These are phyloP conservation scores for Neofusicoccum sp. DNA, from an alignment of 2,329 filamentous ascomycete genomes.

Conservation along the genomic window DNA sequence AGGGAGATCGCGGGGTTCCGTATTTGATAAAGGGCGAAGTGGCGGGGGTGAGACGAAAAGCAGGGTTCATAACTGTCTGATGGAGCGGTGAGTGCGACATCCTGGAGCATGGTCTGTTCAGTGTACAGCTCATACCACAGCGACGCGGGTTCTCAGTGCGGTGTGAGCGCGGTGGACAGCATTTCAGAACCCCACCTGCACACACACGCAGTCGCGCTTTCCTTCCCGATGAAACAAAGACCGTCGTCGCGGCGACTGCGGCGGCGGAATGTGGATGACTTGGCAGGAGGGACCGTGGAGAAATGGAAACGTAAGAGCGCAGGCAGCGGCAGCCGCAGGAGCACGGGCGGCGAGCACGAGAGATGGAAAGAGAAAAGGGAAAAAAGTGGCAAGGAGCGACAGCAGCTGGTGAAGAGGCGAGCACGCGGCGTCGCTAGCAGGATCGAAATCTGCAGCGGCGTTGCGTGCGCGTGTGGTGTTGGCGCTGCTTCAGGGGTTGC, in stretches of 20 bases:
- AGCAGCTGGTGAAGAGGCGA: neutral
- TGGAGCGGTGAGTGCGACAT: conserved; percentile 18
- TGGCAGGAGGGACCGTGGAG: neutral
- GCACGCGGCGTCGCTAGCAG: neutral
- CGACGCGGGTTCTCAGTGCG: conserved; percentile 13
- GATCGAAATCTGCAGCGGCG: neutral
- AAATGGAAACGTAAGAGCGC: conserved; percentile 4
- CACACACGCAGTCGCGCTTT: neutral
- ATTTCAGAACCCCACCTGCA: conserved; percentile 12
- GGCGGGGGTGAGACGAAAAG: conserved; percentile 50
- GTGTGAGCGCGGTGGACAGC: conserved; percentile 1
- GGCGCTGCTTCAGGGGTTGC: conserved; percentile 10
- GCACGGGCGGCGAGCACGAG: neutral
- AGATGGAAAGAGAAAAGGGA: neutral
- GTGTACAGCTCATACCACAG: conserved; percentile 14
- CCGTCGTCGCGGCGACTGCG: conserved; percentile 3
- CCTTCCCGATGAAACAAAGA: neutral
- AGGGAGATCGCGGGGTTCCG: conserved; percentile 62
- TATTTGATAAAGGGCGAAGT: conserved; percentile 66
- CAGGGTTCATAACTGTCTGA: conserved; percentile 19
- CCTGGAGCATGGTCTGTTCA: conserved; percentile 13
- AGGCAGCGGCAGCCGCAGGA: neutral
- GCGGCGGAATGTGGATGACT: conserved; percentile 7
- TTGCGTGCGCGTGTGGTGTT: conserved; percentile 10
- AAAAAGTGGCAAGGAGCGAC: conserved; percentile 2